phyloP scores from a whole-genome alignment of 2,329 filamentous ascomycete genomes.

The Fusarium nanum region DNA sequence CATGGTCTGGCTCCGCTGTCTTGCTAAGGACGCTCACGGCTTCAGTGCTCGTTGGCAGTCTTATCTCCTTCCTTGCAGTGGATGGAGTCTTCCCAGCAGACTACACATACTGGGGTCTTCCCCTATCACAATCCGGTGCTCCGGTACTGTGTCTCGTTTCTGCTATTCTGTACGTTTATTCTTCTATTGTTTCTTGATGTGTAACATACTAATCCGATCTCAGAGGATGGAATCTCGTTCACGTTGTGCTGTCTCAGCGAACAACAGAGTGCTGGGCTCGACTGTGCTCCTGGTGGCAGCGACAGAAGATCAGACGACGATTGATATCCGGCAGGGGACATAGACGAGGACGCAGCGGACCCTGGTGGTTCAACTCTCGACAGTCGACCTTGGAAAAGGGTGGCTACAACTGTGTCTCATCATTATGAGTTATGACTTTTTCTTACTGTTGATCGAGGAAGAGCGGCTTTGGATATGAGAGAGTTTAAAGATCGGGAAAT shows the following conservation, averaged over 20 bases:
- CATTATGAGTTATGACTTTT: slow-evolving; percentile 36
- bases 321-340: slow-evolving; percentile 22
- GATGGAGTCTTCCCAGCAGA: slow-evolving; percentile 53
- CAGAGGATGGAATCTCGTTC: slow-evolving; percentile 42
- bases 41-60: slow-evolving; percentile 50
- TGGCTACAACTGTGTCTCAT: slow-evolving; percentile 40
- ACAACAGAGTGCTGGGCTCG: slow-evolving; percentile 39
- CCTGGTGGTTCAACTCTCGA: slow-evolving; percentile 37
- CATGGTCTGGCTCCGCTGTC: slow-evolving; percentile 51
- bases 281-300: slow-evolving; percentile 38
- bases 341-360: slow-evolving; percentile 27
- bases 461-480: neutral
- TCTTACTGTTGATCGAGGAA: slow-evolving; percentile 5
- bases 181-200: neutral
- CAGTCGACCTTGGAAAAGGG: slow-evolving; percentile 28
- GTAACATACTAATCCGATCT: slow-evolving; percentile 15
- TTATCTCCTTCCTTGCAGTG: slow-evolving; percentile 51
- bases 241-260: slow-evolving; percentile 40
- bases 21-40: slow-evolving; percentile 49
- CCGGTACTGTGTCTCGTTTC: slow-evolving; percentile 54
- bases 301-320: slow-evolving; percentile 29
- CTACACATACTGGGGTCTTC: slow-evolving; percentile 54
- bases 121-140: slow-evolving; percentile 44
- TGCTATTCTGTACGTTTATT: slow-evolving; percentile 48
- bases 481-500: neutral